Evolutionary conservation across 345 rosid genomes (phyloP), one percentile per base, ranked within the genome.

Genomic region (Zanthoxylum bungeanum): DNA sequence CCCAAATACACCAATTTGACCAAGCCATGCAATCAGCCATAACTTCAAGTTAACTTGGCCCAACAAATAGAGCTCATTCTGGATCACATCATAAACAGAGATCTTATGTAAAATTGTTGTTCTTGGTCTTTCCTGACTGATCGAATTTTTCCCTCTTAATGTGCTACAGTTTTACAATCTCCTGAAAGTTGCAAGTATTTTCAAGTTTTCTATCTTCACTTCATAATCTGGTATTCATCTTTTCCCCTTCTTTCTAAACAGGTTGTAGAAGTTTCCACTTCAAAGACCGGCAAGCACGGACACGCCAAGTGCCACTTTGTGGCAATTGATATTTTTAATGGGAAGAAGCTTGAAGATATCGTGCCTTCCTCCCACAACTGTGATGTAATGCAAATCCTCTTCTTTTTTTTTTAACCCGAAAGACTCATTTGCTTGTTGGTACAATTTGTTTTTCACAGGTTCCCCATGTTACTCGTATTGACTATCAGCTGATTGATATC

Each of bases 291-390:
- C 46, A 89, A 89, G 76, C 94, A 89, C 40, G 92, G 94, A 53
- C 94, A 87, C 69, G 94, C 94, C 1, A 89, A 89, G 81, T 89
- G 91, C 75, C 91, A 89, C 88, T 89, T 89, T 64, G 95, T 87
- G 17, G 95, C 62, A 49, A 87, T 87, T 76, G 95, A 87, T 75
- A 87, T 86, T 19, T 87, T 89, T 74, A 89, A 60, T 71, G 94
- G 89, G 64, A 87, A 89, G 78, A 87, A 89, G 68, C 88, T 89
- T 10, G 90, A 89, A 79, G 91, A 87, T 86, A 87, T 86, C 61
- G 92, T 87, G 62, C 90, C 92, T 36, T 89, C 90, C 0, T 89
- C 92, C 75, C 92, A 89, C 80, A 89, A 87, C 71, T 85, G 89
- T 82, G 93, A 89, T 71, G 93, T 88, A 85, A 69, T 60, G 7